A percentile compares a stretch with the other conserved stretches of the same genome.
These are phyloP conservation scores for Stagonosporopsis rhizophila DNA, from an alignment of 2,329 filamentous ascomycete species.

Conservation along the genomic window DNA sequence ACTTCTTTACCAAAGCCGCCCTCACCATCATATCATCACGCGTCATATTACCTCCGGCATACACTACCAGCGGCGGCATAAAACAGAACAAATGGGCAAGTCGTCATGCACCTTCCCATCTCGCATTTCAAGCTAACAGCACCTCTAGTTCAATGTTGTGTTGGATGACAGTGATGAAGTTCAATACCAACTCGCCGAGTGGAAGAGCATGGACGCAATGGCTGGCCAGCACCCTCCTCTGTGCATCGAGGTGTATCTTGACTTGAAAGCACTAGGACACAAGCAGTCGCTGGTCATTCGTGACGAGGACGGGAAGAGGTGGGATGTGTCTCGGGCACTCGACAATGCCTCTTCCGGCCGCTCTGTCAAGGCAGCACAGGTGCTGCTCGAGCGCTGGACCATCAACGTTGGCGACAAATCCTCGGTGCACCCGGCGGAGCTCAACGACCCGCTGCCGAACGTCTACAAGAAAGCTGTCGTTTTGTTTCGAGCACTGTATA, in stretches of 20 bases:
- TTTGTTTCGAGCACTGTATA: slow-evolving; percentile 87
- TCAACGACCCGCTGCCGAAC: slow-evolving; percentile 73
- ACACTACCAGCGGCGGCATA: slow-evolving; percentile 64
- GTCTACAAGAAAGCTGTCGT: slow-evolving; percentile 98
- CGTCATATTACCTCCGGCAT: slow-evolving; percentile 69
- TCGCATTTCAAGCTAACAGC: slow-evolving; percentile 19
- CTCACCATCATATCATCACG: slow-evolving; percentile 83
- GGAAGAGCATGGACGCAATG: slow-evolving; percentile 80
- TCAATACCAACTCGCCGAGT: slow-evolving; percentile 77
- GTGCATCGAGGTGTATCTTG: slow-evolving; percentile 89
- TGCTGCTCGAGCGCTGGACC: slow-evolving; percentile 90
- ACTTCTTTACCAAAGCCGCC: slow-evolving; percentile 89
- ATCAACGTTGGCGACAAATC: slow-evolving; percentile 74
- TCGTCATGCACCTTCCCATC: slow-evolving; percentile 19
- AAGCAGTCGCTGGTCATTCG: slow-evolving; percentile 87
- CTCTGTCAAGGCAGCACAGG: slow-evolving; percentile 64
- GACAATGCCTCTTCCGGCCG: slow-evolving; percentile 63
- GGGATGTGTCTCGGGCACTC: slow-evolving; percentile 88
- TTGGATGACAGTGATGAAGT: slow-evolving; percentile 92
- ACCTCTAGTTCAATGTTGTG: slow-evolving; percentile 85
- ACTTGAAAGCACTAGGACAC: slow-evolving; percentile 77
- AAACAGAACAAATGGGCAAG: slow-evolving; percentile 88
- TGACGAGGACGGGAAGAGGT: slow-evolving; percentile 88
- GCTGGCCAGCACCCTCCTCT: slow-evolving; percentile 81
- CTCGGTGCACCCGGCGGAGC: slow-evolving; percentile 63